Conservation (phyloP, 805 yeast genomes). For the Pichia occidentalis region DNA sequence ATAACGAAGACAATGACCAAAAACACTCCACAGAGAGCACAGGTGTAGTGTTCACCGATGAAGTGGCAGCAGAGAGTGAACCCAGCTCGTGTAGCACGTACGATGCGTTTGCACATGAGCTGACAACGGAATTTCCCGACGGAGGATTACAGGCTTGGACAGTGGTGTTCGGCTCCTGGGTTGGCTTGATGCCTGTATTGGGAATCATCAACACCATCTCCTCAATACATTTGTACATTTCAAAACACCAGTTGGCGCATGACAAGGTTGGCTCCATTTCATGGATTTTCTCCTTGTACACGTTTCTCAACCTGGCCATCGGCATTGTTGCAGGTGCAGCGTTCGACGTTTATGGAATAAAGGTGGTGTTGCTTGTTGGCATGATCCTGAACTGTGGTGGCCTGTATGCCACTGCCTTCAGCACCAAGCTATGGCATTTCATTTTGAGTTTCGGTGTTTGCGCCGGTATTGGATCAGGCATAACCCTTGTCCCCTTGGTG, state of each 20-base stretch:
- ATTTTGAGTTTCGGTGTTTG: constrained; percentile 51
- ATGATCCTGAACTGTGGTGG: constrained; percentile 34
- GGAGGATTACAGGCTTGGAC: constrained; percentile 56
- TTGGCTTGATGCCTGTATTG: constrained; percentile 48
- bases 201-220: constrained; percentile 58
- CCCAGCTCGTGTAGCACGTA: no score
- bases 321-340: constrained; percentile 39
- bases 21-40: no score
- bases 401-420: constrained; percentile 34
- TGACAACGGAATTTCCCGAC: constrained; percentile 40
- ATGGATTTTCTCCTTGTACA: constrained; percentile 61
- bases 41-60: no score
- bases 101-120: constrained; percentile 23
- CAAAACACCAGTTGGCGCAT: constrained; percentile 47
- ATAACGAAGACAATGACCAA: no score
- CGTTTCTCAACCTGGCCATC: constrained; percentile 41
- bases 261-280: constrained; percentile 45
- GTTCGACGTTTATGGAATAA: constrained; percentile 58
- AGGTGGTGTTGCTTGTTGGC: constrained; percentile 39
- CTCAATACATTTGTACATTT: constrained; percentile 54
- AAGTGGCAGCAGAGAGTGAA: no score
- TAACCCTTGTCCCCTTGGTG: constrained; percentile 53
- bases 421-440: constrained; percentile 52
- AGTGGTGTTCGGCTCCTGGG: constrained; percentile 50
- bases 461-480: constrained; percentile 55